phyloP scores from a whole-genome alignment of 371 early-diverging fungal genomes.

The Blyttiomyces sp. region DNA sequence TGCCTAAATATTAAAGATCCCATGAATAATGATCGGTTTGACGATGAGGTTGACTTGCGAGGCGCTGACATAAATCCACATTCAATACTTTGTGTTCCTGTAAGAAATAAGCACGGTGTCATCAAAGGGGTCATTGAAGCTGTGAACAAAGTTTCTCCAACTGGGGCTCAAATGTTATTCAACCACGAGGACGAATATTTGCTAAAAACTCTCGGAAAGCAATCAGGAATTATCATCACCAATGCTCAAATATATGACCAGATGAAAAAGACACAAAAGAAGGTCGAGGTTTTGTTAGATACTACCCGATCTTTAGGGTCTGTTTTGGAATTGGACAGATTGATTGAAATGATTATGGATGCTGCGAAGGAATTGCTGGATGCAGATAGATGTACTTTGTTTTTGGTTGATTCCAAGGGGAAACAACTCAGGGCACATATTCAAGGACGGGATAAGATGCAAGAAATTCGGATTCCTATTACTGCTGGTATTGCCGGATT shows the following conservation, averaged over 20 bases:
- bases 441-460: slow-evolving; percentile 32
- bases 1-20: slow-evolving; percentile 38
- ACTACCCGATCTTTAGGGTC: slow-evolving; percentile 42
- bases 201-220: slow-evolving; percentile 22
- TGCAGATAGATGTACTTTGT: slow-evolving; percentile 43
- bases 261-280: slow-evolving; percentile 42
- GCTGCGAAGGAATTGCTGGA: slow-evolving; percentile 40
- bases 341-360: slow-evolving; percentile 45
- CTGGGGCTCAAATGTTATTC: slow-evolving; percentile 24
- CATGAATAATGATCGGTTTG: slow-evolving; percentile 28
- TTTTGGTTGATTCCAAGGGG: slow-evolving; percentile 30
- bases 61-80: slow-evolving; percentile 12
- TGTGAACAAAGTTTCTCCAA: slow-evolving; percentile 37
- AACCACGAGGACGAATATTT: slow-evolving; percentile 39
- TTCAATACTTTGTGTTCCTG: slow-evolving; percentile 32
- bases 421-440: slow-evolving; percentile 36
- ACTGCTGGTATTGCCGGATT: slow-evolving; percentile 42
- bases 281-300: slow-evolving; percentile 45
- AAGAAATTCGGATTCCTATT: slow-evolving; percentile 38
- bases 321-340: slow-evolving; percentile 31
- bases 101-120: slow-evolving; percentile 22
- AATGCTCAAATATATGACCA: slow-evolving; percentile 38
- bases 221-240: slow-evolving; percentile 34
- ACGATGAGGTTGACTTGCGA: slow-evolving; percentile 25
- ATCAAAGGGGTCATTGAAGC: slow-evolving; percentile 38